Percentiles rank a stretch among this genome's conserved stretches.
Evolutionary conservation across 1,139 yeast species (phyloP).

Genomic region (Meyerozyma elateridarum): DNA sequence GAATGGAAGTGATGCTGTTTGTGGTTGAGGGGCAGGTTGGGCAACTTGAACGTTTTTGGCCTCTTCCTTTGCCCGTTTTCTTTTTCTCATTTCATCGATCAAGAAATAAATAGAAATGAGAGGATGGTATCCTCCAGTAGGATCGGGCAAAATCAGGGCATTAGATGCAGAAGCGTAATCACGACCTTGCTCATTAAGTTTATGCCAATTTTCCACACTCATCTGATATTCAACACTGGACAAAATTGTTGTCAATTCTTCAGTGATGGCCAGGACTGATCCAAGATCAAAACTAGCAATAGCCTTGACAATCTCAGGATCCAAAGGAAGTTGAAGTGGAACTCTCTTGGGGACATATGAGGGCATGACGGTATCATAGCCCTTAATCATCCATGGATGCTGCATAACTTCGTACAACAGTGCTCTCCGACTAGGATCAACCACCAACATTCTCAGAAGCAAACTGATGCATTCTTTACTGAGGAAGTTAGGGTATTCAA

Average conservation of each 20-base stretch:
- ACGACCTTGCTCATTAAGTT: constrained; percentile 36
- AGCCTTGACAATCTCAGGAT: constrained; percentile 62
- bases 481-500: constrained; percentile 83
- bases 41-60: constrained; percentile 23
- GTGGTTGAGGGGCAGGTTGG: constrained; percentile 5
- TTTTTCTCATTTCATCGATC: constrained; percentile 75
- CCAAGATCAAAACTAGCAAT: constrained; percentile 84
- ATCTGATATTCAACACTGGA: constrained; percentile 64
- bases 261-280: constrained; percentile 50
- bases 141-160: constrained; percentile 53
- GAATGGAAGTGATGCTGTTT: constrained; percentile 28
- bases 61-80: constrained; percentile 59
- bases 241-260: constrained; percentile 55
- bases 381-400: constrained; percentile 95
- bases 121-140: constrained; percentile 90
- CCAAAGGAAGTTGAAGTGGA: constrained; percentile 74
- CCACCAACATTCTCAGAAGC: constrained; percentile 85
- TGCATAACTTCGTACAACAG: constrained; percentile 69
- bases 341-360: constrained; percentile 70
- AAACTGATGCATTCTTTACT: constrained; percentile 81
- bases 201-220: constrained; percentile 64
- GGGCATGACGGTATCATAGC: constrained; percentile 71
- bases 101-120: constrained; percentile 79
- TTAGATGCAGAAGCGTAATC: constrained; percentile 40
- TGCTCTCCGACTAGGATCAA: constrained; percentile 80